Evolutionary conservation across 1,284 basidiomycete species (phyloP).

Genomic region (Malassezia caprae): DNA sequence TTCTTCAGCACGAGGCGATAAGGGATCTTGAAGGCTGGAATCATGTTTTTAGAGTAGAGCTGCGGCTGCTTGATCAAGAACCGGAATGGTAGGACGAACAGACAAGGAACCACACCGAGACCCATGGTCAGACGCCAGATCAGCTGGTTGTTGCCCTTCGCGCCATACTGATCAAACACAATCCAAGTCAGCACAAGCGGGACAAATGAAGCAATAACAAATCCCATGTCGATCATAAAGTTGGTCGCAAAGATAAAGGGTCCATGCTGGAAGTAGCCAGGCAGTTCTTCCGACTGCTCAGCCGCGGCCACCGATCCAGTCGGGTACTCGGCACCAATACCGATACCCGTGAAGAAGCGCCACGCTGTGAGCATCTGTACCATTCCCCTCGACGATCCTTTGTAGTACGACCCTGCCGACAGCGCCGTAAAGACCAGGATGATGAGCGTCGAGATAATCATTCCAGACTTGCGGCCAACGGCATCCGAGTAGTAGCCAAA

Average conservation of each 20-base stretch:
- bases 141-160: conserved; percentile 48
- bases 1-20: conserved; percentile 69
- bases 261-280: conserved; percentile 67
- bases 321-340: conserved; percentile 76
- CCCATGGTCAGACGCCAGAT: conserved; percentile 68
- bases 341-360: conserved; percentile 50
- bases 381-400: conserved; percentile 64
- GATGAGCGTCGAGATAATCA: conserved; percentile 57
- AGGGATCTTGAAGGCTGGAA: conserved; percentile 63
- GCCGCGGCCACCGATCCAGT: conserved; percentile 82
- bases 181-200: conserved; percentile 56
- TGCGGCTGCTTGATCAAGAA: conserved; percentile 70
- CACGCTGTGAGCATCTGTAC: conserved; percentile 71
- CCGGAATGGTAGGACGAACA: conserved; percentile 74
- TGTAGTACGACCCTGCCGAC: conserved; percentile 8
- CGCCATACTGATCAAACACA: conserved; percentile 51
- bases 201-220: conserved; percentile 71
- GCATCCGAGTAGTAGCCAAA: conserved; percentile 60
- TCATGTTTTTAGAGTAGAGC: conserved; percentile 59
- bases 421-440: conserved; percentile 56
- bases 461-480: conserved; percentile 75
- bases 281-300: conserved; percentile 75
- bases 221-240: conserved; percentile 76
- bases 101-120: conserved; percentile 70
- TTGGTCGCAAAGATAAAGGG: conserved; percentile 59